These are phyloP conservation scores for Citeromyces nyonsensis DNA, from an alignment of 805 yeast species.

Conservation along the genomic window DNA sequence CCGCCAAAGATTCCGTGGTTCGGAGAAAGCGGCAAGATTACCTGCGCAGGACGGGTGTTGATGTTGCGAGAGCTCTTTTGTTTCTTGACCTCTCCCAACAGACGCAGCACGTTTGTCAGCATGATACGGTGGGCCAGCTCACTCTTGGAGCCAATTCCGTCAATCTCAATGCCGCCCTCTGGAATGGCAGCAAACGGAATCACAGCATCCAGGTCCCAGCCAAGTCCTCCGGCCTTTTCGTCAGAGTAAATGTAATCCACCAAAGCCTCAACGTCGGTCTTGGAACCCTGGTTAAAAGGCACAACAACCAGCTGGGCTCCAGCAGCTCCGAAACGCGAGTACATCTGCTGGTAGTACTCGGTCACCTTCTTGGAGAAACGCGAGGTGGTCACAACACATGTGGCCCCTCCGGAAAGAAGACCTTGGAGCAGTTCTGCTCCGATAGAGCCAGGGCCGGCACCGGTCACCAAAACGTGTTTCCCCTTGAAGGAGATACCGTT, in stretches of 20 bases:
- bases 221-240: constrained; percentile 77
- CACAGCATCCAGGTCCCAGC: constrained; percentile 94
- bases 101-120: constrained; percentile 89
- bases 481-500: constrained; percentile 86
- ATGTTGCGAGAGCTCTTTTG: constrained; percentile 63
- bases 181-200: constrained; percentile 99
- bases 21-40: constrained; percentile 91
- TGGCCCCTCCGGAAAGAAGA: constrained; percentile 93
- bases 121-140: constrained; percentile 97
- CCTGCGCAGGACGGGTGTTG: constrained; percentile 97
- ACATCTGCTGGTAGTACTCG: constrained; percentile 88
- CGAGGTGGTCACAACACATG: constrained; percentile 91
- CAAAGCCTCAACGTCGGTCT: constrained; percentile 80
- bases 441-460: constrained; percentile 98
- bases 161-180: constrained; percentile 94
- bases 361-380: constrained; percentile 89
- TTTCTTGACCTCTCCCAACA: constrained; percentile 79
- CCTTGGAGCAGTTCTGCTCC: constrained; percentile 97
- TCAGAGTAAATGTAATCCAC: constrained; percentile 76
- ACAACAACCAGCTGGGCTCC: constrained; percentile 91
- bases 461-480: constrained; percentile 84
- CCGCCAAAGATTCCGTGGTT: constrained; percentile 98
- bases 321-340: constrained; percentile 82
- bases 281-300: constrained; percentile 97
- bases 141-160: constrained; percentile 83